Evolutionary conservation across 1,284 basidiomycete species (phyloP).

Genomic region (Neonothopanus nambi): DNA sequence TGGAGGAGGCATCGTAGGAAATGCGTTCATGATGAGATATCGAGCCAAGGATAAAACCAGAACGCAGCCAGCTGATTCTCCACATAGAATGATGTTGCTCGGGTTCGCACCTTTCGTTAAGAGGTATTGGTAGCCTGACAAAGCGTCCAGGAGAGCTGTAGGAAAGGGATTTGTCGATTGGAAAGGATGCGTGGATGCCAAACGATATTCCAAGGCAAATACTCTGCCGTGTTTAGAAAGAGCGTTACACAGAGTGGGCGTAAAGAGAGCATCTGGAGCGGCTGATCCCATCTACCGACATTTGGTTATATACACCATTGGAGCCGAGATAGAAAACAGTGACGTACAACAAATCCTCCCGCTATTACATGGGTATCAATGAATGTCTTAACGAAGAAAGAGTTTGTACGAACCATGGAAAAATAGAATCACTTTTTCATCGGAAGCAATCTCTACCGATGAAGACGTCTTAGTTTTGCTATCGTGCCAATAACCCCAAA

Average conservation of each 20-base stretch:
- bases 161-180: conserved; percentile 2
- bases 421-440: too few species aligned
- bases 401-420: too few species aligned
- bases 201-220: conserved; percentile 45
- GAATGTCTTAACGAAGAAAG: too few species aligned
- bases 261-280: too few species aligned
- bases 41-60: conserved; percentile 36
- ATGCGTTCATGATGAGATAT: not conserved
- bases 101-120: conserved; percentile 16
- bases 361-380: too few species aligned
- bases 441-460: too few species aligned
- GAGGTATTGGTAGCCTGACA: not conserved
- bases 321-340: too few species aligned
- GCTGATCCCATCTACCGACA: conserved; percentile 22
- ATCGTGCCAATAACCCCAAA: too few species aligned
- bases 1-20: not conserved
- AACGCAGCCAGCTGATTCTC: not conserved
- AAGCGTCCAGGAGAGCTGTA: not conserved
- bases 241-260: conserved; percentile 23
- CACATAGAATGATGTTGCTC: not conserved
- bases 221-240: conserved; percentile 27
- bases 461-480: too few species aligned
- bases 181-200: conserved; percentile 31
- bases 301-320: conserved; percentile 18
- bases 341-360: too few species aligned